Evolutionary conservation across 2,329 filamentous ascomycete species (phyloP).

Genomic region (Pseudocercospora fuligena): DNA sequence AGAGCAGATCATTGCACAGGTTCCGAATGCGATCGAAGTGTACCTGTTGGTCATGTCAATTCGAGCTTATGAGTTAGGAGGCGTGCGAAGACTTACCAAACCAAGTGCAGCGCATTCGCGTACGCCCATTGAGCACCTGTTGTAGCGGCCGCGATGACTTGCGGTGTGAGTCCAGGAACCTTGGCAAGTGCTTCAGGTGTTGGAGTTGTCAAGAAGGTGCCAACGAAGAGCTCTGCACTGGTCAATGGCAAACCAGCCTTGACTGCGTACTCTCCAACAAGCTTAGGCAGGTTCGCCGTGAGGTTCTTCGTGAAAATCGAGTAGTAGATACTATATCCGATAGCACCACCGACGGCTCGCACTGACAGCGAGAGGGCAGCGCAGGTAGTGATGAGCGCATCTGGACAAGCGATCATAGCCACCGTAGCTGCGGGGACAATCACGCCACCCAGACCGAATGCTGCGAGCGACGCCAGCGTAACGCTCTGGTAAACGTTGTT

Average conservation of each 20-base stretch:
- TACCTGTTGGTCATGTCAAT: constrained; percentile 24
- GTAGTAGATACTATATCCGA: constrained; percentile 40
- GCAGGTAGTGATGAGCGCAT: constrained; percentile 39
- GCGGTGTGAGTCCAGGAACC: constrained; percentile 30
- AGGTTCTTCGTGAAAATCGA: constrained; percentile 38
- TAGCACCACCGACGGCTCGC: constrained; percentile 37
- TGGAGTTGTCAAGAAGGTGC: constrained; percentile 24
- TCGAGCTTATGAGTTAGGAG: neutral
- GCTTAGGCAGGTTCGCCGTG: constrained; percentile 24
- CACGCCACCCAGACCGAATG: constrained; percentile 45
- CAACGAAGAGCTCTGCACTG: constrained; percentile 28
- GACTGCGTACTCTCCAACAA: constrained; percentile 32
- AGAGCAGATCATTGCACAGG: constrained; percentile 30
- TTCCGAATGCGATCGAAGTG: constrained; percentile 31
- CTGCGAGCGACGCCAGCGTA: constrained; percentile 38
- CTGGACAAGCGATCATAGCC: constrained; percentile 38
- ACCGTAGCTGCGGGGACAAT: constrained; percentile 40
- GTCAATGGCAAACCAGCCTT: constrained; percentile 29
- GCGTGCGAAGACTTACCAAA: constrained; percentile 23
- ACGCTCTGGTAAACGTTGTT: constrained; percentile 34
- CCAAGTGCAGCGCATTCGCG: constrained; percentile 30
- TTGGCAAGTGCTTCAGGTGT: constrained; percentile 18
- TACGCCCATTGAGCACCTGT: constrained; percentile 32
- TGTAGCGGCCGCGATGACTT: constrained; percentile 24
- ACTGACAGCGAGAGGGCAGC: constrained; percentile 38